A percentile compares a stretch with the other conserved stretches of the same genome.
phyloP scores from a whole-genome alignment of 2,329 filamentous ascomycete species.

The Aspergillus brunneoviolaceus region DNA sequence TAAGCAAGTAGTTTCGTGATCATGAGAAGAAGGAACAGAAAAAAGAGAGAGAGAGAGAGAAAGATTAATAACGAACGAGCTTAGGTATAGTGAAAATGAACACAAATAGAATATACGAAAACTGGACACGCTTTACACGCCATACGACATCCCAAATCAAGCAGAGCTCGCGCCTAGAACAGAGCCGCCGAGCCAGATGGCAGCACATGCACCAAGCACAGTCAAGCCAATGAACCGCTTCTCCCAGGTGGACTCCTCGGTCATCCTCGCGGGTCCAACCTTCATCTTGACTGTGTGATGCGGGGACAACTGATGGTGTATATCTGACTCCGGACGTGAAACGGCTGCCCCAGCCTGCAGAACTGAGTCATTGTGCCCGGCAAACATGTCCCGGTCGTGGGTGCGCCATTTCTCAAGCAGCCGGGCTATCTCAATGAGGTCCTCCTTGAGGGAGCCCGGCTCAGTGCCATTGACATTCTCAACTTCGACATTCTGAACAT shows the following conservation, averaged over 20 bases:
- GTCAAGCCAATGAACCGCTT: slow-evolving; percentile 41
- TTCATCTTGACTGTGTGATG: slow-evolving; percentile 39
- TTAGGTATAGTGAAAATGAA: slow-evolving; percentile 2
- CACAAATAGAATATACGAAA: background rate
- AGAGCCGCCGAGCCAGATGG: slow-evolving; percentile 38
- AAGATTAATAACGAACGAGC: background rate
- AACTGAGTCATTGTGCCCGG: slow-evolving; percentile 25
- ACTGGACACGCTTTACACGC: background rate
- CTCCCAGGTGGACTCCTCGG: slow-evolving; percentile 67
- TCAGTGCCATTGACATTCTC: slow-evolving; percentile 62
- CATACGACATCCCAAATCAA: slow-evolving; percentile 12
- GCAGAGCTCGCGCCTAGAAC: slow-evolving; percentile 28
- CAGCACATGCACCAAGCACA: slow-evolving; percentile 36
- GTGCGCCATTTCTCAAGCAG: slow-evolving; percentile 55
- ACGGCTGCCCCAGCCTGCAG: slow-evolving; percentile 13
- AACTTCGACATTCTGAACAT: slow-evolving; percentile 94
- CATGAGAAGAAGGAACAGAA: too few species aligned
- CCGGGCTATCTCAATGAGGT: slow-evolving; percentile 69
- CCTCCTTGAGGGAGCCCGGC: slow-evolving; percentile 57
- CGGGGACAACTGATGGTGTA: slow-evolving; percentile 10
- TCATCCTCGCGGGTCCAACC: slow-evolving; percentile 56
- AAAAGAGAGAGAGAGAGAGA: background rate
- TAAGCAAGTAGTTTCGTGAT: background rate
- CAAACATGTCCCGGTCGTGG: slow-evolving; percentile 36
- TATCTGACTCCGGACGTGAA: slow-evolving; percentile 1